Evolutionary conservation across 2,329 filamentous ascomycete species (phyloP).

Genomic region (Scedosporium minutisporum): DNA sequence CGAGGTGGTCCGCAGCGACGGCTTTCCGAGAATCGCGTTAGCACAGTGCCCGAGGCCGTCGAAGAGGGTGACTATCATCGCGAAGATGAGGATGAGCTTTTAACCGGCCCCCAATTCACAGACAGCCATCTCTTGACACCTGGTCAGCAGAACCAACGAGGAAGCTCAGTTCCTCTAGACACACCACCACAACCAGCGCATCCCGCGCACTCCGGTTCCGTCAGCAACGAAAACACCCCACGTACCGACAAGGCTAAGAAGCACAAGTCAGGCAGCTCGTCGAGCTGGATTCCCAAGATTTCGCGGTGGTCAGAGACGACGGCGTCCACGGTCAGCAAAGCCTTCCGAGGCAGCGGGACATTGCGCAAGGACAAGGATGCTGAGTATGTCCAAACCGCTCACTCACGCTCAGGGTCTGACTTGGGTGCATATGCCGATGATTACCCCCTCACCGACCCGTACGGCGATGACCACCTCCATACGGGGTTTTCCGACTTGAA

Average conservation of each 20-base stretch:
- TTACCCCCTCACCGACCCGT: conserved; percentile 40
- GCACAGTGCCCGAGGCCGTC: conserved; percentile 76
- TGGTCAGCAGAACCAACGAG: conserved; percentile 34
- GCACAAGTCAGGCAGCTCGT: conserved; percentile 77
- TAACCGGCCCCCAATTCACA: conserved; percentile 43
- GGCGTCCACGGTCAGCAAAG: conserved; percentile 72
- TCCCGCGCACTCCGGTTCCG: conserved; percentile 26
- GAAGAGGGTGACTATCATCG: conserved; percentile 46
- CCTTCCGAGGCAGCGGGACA: conserved; percentile 58
- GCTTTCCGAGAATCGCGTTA: conserved; percentile 71
- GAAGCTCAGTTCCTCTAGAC: conserved; percentile 42
- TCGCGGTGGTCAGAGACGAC: conserved; percentile 98
- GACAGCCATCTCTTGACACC: conserved; percentile 55
- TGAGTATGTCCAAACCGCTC: conserved; percentile 35
- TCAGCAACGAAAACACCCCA: conserved; percentile 74
- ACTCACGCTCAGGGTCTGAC: conserved; percentile 73
- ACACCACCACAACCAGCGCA: conserved; percentile 47
- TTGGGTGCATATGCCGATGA: conserved; percentile 57
- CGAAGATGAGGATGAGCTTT: conserved; percentile 13
- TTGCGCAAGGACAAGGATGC: conserved; percentile 42
- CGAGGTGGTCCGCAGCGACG: conserved; percentile 40
- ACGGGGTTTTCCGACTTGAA: conserved; percentile 46
- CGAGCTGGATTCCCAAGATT: conserved; percentile 76
- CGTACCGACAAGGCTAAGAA: conserved; percentile 67
- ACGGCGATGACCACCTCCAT: conserved; percentile 52